phyloP scores from a whole-genome alignment of 2,329 filamentous ascomycete species.

The Sclerotinia minor region DNA sequence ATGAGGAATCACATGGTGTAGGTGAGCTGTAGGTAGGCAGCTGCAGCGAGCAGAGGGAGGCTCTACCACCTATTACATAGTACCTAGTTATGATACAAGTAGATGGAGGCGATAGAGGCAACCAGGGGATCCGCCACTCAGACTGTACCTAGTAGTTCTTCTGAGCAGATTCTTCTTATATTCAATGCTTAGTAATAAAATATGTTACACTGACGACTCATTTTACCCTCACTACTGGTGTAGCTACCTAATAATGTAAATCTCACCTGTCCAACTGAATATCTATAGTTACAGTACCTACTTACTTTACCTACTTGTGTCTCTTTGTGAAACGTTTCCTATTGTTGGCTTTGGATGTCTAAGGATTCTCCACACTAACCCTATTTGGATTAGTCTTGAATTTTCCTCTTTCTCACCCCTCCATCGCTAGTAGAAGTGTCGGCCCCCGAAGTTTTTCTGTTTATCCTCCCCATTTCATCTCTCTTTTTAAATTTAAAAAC shows the following conservation, averaged over 20 bases:
- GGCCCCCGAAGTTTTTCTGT: slow-evolving; percentile 18
- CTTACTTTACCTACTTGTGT: not conserved
- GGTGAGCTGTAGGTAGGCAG: not conserved
- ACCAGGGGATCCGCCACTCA: no score
- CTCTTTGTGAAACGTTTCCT: slow-evolving; percentile 13
- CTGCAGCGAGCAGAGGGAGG: not conserved
- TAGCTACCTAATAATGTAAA: not conserved
- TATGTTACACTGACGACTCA: not conserved
- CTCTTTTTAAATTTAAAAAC: not conserved
- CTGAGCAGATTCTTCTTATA: not conserved
- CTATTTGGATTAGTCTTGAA: not conserved
- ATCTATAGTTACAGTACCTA: no score
- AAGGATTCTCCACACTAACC: not conserved
- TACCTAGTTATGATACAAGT: no score
- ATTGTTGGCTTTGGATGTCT: not conserved
- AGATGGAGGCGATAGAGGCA: no score
- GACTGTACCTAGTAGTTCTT: no score
- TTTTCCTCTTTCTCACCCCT: slow-evolving; percentile 22
- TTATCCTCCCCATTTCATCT: not conserved
- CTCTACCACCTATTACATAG: not conserved
- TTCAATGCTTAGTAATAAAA: not conserved
- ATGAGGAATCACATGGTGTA: not conserved
- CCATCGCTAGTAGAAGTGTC: slow-evolving; percentile 2
- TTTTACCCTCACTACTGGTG: not conserved
- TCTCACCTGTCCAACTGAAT: not conserved